Evolutionary conservation across 371 early-diverging fungal species (phyloP).

Genomic region (Batkoa obscura): DNA sequence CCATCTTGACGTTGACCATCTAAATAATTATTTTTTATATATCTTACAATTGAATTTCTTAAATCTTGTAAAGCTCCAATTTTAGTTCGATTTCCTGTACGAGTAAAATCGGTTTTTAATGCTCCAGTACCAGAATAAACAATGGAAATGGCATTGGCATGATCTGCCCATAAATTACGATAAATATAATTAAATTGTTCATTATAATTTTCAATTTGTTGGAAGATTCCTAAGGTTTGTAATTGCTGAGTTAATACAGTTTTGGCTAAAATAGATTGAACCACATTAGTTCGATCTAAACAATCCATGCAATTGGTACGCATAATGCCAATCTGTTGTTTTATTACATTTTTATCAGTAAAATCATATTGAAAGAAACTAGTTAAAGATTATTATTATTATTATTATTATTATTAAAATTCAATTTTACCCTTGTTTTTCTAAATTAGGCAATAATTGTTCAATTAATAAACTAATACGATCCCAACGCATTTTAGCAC

Average conservation of each 20-base stretch:
- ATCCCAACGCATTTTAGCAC: slow-evolving; percentile 76
- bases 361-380: no score
- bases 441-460: slow-evolving; percentile 38
- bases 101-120: slow-evolving; percentile 91
- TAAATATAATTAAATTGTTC: neutral
- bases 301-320: slow-evolving; percentile 99
- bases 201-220: neutral
- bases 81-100: slow-evolving; percentile 72
- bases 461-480: slow-evolving; percentile 59
- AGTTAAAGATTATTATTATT: no score
- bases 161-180: slow-evolving; percentile 79
- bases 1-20: slow-evolving; percentile 69
- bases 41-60: slow-evolving; percentile 63
- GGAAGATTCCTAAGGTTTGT: slow-evolving; percentile 8
- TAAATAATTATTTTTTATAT: slow-evolving; percentile 79
- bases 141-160: slow-evolving; percentile 91
- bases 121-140: slow-evolving; percentile 98
- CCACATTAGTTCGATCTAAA: slow-evolving; percentile 97
- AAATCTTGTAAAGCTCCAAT: slow-evolving; percentile 68
- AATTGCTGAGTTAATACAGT: slow-evolving; percentile 42
- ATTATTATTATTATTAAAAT: no score
- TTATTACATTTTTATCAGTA: neutral
- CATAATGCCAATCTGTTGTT: slow-evolving; percentile 58
- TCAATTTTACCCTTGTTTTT: slow-evolving; percentile 36
- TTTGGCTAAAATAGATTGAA: slow-evolving; percentile 79